Evolutionary conservation across 352 stramenopile species (phyloP), one percentile per base, ranked within the genome.

Genomic region (Globisporangium nagaii): DNA sequence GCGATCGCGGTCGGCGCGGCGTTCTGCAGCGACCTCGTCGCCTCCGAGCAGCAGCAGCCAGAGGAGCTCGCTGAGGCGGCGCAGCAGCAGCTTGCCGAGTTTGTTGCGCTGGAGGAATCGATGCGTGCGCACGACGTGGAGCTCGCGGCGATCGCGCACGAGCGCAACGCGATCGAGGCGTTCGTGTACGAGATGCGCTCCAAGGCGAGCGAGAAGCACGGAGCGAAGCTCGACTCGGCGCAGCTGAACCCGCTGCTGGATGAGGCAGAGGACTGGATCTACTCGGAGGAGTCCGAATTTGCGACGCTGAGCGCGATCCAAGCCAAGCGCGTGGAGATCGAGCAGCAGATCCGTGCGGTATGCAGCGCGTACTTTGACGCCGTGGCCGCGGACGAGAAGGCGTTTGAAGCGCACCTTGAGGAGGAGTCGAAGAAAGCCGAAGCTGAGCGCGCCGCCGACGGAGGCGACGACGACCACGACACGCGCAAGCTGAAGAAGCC

Each of bases 401-500:
- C 62, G 27, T 34, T 92, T 1, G 85, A 94, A 60, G 70, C 75
- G 32, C 79, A 96, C 39, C 66, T 94, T 12, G 83, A 92, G 55
- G 63, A 73, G n/a, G 84, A 93, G 42, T 76, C 77, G 3, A 64
- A 75, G 49, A 86, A 81, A 36, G 85, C 84, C 1, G 83, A 89
- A 62, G 73, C 63, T 36, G 79, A 94, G 54, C 72, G 83, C 31
- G 78, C 84, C 37, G 69, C 74, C 25, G 80, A 89, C 3, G 79
- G 80, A 30, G 62, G 68, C 48, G 79, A 96, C 28, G 90, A 97
- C 44, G 90, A 97, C 70, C 87, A 97, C 66, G 91, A 98, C 61
- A 89, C 75, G 12, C 83, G 90, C 40, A 97, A 97, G 65, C 86
- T 98, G 4, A 95, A 92, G 56, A 97, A 96, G 57, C 79, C 83